Base-by-base conservation (phyloP, 495 filamentous ascomycete genomes). In the Lophiotrema nucula region DNA sequence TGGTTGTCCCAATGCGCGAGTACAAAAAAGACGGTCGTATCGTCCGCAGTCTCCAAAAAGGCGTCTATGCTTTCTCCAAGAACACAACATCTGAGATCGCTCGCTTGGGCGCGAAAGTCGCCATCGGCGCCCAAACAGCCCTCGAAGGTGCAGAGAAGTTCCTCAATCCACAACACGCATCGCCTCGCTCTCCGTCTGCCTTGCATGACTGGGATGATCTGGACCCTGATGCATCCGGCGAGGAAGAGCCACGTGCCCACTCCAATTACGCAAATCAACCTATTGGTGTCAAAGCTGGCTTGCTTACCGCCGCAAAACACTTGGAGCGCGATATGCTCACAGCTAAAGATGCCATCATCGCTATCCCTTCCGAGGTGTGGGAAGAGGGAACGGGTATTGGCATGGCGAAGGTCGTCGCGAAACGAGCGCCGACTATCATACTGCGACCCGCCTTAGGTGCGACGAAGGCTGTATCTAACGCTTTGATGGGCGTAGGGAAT, bases 1-100 rank as follows among this genome's bases (percentile, higher is more conserved):
- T 99, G 16, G 84, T 90, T 35, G 83, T 97, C 16, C 95, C 95
- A 0, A 86, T 97, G 70, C 81, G 80, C 42, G 95, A 99, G 67
- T 99, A 99, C 70, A 80, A 81, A 61, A 96, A 95, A 68, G 92
- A 97, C 67, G 95, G 95, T 1, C 83, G 93, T 15, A 86, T 99
- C 47, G 86, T 97, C 4, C 85, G 95, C 22, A 90, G 89, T 66
- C 86, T 99, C 47, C 84, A 88, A 57, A 97, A 96, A 70, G 95
- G 95, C 19, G 90, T 90, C 0, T 70, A 86, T 0, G 84, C 88
- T 2, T 97, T 99, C 63, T 92, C 88, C 25, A 92, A 88, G 67
- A 97, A 90, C 11, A 97, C 93, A 0, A 90, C 90, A 3, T 90
- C 83, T 12, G 95, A 97, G 67, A 78, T 96, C 8, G 86, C 96